Conservation (phyloP, 768 basidiomycete genomes). For the Termitomyces sp. region DNA sequence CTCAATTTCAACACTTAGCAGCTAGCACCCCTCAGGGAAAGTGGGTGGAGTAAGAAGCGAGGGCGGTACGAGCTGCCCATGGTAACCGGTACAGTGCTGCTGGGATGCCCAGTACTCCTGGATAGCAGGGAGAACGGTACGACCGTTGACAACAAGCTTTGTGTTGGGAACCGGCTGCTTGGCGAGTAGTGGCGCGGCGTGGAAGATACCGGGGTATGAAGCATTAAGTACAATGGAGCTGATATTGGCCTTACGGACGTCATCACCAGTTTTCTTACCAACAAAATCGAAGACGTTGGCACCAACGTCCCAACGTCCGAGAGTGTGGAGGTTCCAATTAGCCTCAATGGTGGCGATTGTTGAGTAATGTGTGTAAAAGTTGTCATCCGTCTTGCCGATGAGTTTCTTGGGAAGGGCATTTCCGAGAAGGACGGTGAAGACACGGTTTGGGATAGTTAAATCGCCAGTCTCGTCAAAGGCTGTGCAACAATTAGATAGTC, state of each 20-base stretch:
- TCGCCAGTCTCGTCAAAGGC: conserved; percentile 53
- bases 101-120: background rate
- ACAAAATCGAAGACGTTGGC: conserved; percentile 52
- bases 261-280: conserved; percentile 40
- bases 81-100: background rate
- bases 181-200: conserved; percentile 7
- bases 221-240: background rate
- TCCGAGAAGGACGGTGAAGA: conserved; percentile 39
- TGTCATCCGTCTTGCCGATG: conserved; percentile 42
- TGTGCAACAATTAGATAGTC: background rate
- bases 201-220: conserved; percentile 24
- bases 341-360: conserved; percentile 48
- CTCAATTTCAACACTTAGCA: background rate
- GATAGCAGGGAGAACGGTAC: conserved; percentile 19
- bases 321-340: conserved; percentile 59
- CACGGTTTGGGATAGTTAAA: conserved; percentile 35
- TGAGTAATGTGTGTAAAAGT: conserved; percentile 62
- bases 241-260: conserved; percentile 15
- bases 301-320: conserved; percentile 37
- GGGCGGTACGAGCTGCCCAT: background rate
- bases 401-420: conserved; percentile 37
- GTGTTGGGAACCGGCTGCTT: conserved; percentile 21
- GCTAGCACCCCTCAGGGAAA: background rate
- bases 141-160: conserved; percentile 18
- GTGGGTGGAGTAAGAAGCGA: background rate